Conservation (phyloP, 176 grass and related monocot genomes). For the Panicum miliaceum region DNA sequence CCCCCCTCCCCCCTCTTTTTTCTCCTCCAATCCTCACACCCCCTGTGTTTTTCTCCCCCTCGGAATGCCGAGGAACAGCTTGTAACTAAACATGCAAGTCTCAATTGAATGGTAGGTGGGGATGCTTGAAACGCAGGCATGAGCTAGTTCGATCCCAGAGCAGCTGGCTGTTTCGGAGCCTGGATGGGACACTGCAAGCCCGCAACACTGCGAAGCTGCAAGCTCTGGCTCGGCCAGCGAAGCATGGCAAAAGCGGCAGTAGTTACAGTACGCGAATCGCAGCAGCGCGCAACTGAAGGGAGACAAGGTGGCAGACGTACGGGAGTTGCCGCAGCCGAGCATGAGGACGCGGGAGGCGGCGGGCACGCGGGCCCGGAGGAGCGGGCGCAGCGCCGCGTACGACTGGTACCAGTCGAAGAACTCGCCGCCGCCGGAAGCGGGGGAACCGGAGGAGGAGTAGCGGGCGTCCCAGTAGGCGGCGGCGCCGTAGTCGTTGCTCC, state of each 20-base stretch:
- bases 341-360: conserved; percentile 68
- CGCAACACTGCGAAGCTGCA: background rate
- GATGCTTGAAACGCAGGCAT: background rate
- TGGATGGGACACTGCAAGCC: background rate
- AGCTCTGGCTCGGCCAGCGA: background rate
- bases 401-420: conserved; percentile 94
- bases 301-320: conserved; percentile 31
- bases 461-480: conserved; percentile 80
- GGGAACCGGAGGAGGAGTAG: conserved; percentile 47
- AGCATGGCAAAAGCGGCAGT: background rate
- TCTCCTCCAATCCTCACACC: no score
- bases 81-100: no score
- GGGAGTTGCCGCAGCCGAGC: conserved; percentile 88
- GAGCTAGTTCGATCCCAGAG: background rate
- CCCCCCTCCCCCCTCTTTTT: no score
- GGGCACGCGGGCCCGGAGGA: conserved; percentile 70
- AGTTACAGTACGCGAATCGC: background rate
- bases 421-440: conserved; percentile 15
- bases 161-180: background rate
- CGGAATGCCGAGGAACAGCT: no score
- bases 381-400: conserved; percentile 74
- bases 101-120: no score
- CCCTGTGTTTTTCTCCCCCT: no score
- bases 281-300: background rate
- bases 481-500: conserved; percentile 68